These are phyloP conservation scores for Salisapilia sapeloensis DNA, from an alignment of 352 stramenopile species.

Conservation along the genomic window DNA sequence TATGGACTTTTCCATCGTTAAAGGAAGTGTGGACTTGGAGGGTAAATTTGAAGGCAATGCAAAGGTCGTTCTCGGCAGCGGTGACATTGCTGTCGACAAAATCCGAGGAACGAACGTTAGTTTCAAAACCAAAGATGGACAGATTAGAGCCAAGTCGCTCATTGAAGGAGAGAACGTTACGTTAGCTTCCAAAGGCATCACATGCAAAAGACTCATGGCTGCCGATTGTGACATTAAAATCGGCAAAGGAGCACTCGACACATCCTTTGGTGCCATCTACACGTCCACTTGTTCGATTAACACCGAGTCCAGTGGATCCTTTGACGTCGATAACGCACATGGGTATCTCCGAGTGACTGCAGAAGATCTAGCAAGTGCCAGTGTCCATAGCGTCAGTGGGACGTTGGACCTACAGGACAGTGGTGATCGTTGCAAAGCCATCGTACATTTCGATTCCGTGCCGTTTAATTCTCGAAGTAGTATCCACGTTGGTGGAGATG, in stretches of 20 bases:
- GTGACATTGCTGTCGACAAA: conserved; percentile 43
- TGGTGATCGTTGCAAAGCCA: conserved; percentile 25
- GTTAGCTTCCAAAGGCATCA: conserved; percentile 17
- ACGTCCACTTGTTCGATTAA: conserved; percentile 24
- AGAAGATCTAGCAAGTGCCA: conserved; percentile 22
- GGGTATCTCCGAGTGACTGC: conserved; percentile 39
- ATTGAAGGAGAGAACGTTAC: conserved; percentile 43
- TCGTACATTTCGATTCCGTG: conserved; percentile 62
- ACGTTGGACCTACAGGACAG: conserved; percentile 47
- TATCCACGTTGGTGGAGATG: conserved; percentile 48
- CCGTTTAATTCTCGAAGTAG: conserved; percentile 20
- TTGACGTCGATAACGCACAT: conserved; percentile 50
- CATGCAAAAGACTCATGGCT: conserved; percentile 55
- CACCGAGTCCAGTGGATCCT: conserved; percentile 10
- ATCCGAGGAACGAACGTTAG: conserved; percentile 31
- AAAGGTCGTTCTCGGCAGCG: conserved; percentile 31
- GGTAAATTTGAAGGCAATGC: conserved; percentile 67
- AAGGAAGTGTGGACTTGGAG: conserved; percentile 19
- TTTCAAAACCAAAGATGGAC: conserved; percentile 46
- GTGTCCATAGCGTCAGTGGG: conserved; percentile 54
- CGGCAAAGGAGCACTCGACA: conserved; percentile 11
- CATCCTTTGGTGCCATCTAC: conserved; percentile 62
- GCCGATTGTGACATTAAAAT: conserved; percentile 30
- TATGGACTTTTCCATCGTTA: conserved; percentile 23
- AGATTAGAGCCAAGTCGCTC: conserved; percentile 19